Evolutionary conservation across 805 yeast genomes (phyloP).

Genomic region (Kodamaea lidongshanica): DNA sequence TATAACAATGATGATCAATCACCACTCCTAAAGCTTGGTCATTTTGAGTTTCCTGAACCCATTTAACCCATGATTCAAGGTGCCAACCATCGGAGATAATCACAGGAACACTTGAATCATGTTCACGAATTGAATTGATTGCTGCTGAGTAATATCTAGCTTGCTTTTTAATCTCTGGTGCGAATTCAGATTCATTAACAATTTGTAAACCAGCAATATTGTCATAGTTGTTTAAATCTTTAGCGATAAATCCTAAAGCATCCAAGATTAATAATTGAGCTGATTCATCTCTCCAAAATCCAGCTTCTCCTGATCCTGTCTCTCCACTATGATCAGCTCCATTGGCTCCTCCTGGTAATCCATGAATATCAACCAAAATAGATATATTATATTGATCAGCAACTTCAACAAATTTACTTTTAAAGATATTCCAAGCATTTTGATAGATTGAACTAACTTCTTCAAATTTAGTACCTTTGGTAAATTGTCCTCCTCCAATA

Average conservation of each 20-base stretch:
- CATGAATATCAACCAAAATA: constrained; percentile 80
- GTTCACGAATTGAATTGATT: constrained; percentile 48
- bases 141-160: constrained; percentile 69
- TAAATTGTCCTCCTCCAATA: constrained; percentile 56
- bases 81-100: constrained; percentile 94
- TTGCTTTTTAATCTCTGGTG: constrained; percentile 40
- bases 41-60: constrained; percentile 44
- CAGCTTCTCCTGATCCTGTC: constrained; percentile 44
- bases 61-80: constrained; percentile 69
- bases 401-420: constrained; percentile 43
- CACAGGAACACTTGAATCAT: constrained; percentile 57
- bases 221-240: constrained; percentile 49
- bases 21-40: constrained; percentile 52
- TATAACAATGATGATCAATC: constrained; percentile 78
- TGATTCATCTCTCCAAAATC: constrained; percentile 51
- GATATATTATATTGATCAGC: constrained; percentile 64
- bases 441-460: constrained; percentile 49
- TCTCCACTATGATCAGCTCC: constrained; percentile 81
- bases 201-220: constrained; percentile 80
- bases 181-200: constrained; percentile 76
- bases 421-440: constrained; percentile 67
- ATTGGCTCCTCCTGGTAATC: constrained; percentile 90
- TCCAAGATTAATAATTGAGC: constrained; percentile 43
- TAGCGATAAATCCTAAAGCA: constrained; percentile 53
- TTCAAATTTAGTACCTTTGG: constrained; percentile 58